Conservation (phyloP, 2,329 filamentous ascomycete species). For the Claviceps sp. region DNA sequence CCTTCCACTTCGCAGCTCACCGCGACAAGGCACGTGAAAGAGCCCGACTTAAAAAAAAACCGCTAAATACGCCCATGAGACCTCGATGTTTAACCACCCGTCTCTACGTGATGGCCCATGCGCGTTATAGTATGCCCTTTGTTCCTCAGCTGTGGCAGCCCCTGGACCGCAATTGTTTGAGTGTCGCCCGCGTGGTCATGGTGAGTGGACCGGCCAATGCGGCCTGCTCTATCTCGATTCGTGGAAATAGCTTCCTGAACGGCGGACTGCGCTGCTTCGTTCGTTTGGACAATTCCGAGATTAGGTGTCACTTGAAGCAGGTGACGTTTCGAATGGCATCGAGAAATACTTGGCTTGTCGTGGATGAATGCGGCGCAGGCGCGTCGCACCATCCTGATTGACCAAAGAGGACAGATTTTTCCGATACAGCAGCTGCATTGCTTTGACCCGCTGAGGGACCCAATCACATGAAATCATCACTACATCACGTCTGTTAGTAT, state of each 20-base stretch:
- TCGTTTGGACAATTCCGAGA: neutral
- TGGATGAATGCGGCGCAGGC: neutral
- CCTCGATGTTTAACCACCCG: neutral
- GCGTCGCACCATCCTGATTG: neutral
- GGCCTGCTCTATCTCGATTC: too few species aligned
- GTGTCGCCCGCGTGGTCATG: neutral
- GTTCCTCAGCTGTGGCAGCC: neutral
- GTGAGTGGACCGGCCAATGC: neutral
- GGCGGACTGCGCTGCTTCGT: neutral
- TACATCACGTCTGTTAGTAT: slow-evolving; percentile 16
- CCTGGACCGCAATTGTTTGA: neutral
- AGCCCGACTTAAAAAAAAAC: neutral
- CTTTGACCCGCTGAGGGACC: neutral
- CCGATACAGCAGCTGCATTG: slow-evolving; percentile 1
- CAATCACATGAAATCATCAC: slow-evolving; percentile 62
- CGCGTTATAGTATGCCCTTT: neutral
- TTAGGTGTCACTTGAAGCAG: neutral
- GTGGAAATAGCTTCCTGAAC: neutral
- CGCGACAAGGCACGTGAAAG: neutral
- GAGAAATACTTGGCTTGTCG: too few species aligned
- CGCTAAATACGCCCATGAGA: neutral
- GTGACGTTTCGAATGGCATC: neutral
- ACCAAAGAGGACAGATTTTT: neutral
- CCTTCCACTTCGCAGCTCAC: neutral
- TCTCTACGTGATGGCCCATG: neutral